Evolutionary conservation across 345 rosid genomes (phyloP).

Genomic region (Microcos paniculata): DNA sequence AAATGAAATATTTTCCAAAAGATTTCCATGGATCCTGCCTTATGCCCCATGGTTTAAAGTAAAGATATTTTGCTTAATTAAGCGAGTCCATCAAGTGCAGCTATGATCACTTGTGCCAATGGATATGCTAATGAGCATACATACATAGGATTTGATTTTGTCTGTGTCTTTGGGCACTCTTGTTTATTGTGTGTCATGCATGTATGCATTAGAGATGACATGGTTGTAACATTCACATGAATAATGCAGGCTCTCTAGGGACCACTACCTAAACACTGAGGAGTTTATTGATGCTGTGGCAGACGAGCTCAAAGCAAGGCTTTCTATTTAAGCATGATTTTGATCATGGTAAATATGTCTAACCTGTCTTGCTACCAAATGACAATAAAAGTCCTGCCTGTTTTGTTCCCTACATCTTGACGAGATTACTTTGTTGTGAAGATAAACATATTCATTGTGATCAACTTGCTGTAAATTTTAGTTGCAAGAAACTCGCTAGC

Average conservation of each 20-base stretch:
- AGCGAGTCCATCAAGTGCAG: no score
- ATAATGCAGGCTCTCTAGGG: constrained; percentile 65
- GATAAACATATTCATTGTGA: no score
- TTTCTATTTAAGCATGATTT: constrained; percentile 40
- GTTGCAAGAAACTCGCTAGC: no score
- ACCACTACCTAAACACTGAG: constrained; percentile 79
- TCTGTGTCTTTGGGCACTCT: neutral
- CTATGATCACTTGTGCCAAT: no score
- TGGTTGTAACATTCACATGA: neutral
- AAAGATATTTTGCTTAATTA: no score
- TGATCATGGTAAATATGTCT: constrained; percentile 2
- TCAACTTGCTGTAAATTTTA: no score
- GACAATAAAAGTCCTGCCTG: neutral
- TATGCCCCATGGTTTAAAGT: no score
- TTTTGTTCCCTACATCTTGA: neutral
- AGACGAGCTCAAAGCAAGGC: constrained; percentile 60
- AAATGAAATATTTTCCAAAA: no score
- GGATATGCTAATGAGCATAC: neutral
- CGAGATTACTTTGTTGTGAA: no score
- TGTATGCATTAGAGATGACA: neutral
- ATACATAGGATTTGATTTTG: neutral
- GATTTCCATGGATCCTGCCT: no score
- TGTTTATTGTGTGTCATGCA: neutral
- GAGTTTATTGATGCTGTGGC: constrained; percentile 99
- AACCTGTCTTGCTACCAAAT: neutral